These are phyloP conservation scores for Capronia epimyces DNA, from an alignment of 2,329 filamentous ascomycete genomes.

Conservation along the genomic window DNA sequence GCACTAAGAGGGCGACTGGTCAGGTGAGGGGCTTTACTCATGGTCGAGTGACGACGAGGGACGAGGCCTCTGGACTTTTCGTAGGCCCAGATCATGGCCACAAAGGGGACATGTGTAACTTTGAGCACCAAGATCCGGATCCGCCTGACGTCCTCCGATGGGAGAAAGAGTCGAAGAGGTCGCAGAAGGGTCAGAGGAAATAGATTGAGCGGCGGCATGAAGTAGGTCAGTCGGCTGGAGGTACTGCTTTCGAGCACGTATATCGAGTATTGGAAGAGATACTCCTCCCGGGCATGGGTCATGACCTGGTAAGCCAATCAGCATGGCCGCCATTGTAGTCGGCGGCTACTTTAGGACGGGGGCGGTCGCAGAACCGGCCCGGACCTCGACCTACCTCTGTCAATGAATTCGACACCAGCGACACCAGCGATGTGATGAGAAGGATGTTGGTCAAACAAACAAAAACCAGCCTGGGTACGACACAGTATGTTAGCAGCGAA, in stretches of 20 bases:
- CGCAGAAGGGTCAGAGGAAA: constrained; percentile 53
- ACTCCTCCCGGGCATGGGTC: constrained; percentile 57
- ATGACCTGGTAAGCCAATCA: constrained; percentile 45
- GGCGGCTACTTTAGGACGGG: constrained; percentile 10
- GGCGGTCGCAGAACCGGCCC: constrained; percentile 12
- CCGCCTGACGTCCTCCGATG: constrained; percentile 50
- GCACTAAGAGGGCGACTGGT: constrained; percentile 19
- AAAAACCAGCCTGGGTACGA: constrained; percentile 48
- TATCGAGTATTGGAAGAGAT: constrained; percentile 50
- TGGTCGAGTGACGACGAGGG: constrained; percentile 26
- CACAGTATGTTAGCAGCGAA: constrained; percentile 14
- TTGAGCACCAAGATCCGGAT: constrained; percentile 56
- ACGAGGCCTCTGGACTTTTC: constrained; percentile 37
- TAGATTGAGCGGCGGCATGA: constrained; percentile 51
- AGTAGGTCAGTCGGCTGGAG: constrained; percentile 44
- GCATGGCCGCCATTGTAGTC: constrained; percentile 2
- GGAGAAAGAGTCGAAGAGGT: constrained; percentile 52
- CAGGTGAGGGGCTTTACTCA: constrained; percentile 21
- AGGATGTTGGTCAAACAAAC: constrained; percentile 57
- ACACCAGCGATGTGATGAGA: constrained; percentile 55
- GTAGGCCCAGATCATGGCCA: constrained; percentile 54
- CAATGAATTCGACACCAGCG: constrained; percentile 54
- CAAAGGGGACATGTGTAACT: constrained; percentile 54
- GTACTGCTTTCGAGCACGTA: constrained; percentile 45
- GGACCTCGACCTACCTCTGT: constrained; percentile 45